Base-by-base conservation (phyloP, 2,329 filamentous ascomycete genomes). In the Pyrenochaeta sp. region DNA sequence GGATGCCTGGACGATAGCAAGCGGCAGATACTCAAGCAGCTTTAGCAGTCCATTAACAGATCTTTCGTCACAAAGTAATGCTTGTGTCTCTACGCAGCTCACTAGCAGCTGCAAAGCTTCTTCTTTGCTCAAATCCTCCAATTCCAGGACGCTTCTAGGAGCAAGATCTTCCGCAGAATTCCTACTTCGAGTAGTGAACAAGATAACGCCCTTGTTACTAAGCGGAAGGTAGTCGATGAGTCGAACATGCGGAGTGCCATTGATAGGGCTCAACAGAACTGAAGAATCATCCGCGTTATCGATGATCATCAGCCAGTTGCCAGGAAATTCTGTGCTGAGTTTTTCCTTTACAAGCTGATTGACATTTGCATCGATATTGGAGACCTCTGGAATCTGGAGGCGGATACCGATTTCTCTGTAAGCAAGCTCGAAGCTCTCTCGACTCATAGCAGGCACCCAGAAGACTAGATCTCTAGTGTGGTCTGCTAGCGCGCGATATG, bases 231-330 rank as follows among this genome's bases (percentile, higher is more conserved):
- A 63, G 5, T 66, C 38, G 1, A 21, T 29, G 2, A 72, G 48
- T 36, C 39, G 42, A 6, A 39, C 7, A 5, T 18, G 29, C 5
- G 31, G 13, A 13, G 26, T 20, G 28, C 22, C 28, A 26, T 26
- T 23, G n/a, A 26, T 20, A 1, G 44, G 7, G 15, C 51, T 51
- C 26, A 65, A 60, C 1, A 73, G 40, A 2, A 75, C 41, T 2
- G 66, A 42, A 3, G 35, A 34, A 41, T 78, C 72, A 41, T 78
- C 73, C 8, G 71, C 72, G 35, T 77, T 78, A 41, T 79, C 74
- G n/a, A 78, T 35, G 26, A 79, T 58, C 28, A 78, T 42, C 1
- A 79, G 58, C 76, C 74, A 78, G 1, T 47, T 44, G 1, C 60
- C 1, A 31, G 44, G n/a, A n/a, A 22, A 42, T 13, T 61, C 53